These are phyloP conservation scores for Capsicum rhomboideum DNA, from an alignment of 257 asterid genomes.

Conservation along the genomic window DNA sequence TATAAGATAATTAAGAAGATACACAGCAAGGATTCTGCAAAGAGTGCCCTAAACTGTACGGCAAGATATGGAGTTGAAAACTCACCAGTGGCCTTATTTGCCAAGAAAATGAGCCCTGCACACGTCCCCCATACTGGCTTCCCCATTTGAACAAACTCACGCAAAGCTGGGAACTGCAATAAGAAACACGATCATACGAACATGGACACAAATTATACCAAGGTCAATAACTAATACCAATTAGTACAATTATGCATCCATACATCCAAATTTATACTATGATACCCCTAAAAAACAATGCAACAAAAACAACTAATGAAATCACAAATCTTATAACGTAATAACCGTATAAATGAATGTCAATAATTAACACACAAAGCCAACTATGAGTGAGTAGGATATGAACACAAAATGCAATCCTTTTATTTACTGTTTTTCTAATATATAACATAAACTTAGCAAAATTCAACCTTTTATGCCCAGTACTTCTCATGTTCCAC, in stretches of 20 bases:
- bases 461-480: background rate
- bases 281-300: background rate
- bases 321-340: background rate
- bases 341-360: background rate
- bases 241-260: background rate
- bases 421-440: background rate
- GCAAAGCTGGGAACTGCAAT: conserved; percentile 89
- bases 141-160: conserved; percentile 85
- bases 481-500: background rate
- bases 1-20: background rate
- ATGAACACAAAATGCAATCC: background rate
- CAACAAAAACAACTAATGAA: background rate
- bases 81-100: conserved; percentile 79
- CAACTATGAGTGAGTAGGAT: background rate
- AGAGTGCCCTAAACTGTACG: background rate
- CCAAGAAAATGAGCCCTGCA: conserved; percentile 94
- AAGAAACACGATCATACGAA: conserved; percentile 1
- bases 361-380: background rate
- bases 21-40: background rate
- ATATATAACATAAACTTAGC: background rate
- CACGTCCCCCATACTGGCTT: conserved; percentile 99
- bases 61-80: background rate
- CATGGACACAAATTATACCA: background rate
- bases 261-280: background rate
- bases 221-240: background rate